Conservation (phyloP, 139 green algal genomes). For the Chlorella sp. region DNA sequence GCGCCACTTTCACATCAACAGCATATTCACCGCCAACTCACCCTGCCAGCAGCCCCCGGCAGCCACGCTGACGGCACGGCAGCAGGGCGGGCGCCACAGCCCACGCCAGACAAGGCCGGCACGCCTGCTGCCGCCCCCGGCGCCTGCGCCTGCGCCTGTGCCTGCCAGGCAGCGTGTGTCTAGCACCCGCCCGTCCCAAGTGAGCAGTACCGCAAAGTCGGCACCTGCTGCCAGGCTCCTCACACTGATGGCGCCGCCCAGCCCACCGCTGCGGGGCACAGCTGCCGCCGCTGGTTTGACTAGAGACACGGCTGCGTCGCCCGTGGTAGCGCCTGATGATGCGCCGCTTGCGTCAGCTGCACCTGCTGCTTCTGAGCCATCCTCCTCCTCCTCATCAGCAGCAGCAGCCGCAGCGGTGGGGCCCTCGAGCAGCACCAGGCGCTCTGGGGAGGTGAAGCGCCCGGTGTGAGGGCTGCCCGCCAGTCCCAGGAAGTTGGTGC, state of each 20-base stretch:
- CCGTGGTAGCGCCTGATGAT: background rate
- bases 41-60: constrained; percentile 34
- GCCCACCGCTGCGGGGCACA: background rate
- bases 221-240: background rate
- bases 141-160: background rate
- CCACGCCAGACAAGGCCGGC: background rate
- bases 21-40: background rate
- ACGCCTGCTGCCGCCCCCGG: constrained; percentile 2
- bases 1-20: background rate
- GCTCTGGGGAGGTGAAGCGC: constrained; percentile 21
- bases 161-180: constrained; percentile 17
- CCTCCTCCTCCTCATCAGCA: background rate
- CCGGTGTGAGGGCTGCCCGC: background rate
- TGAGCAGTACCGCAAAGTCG: constrained; percentile 16
- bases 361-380: background rate
- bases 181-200: constrained; percentile 21
- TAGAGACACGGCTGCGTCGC: too few relatives aligned
- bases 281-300: background rate
- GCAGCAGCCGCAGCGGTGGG: background rate
- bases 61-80: constrained; percentile 1
- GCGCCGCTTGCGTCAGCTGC: background rate
- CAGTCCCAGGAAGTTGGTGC: background rate
- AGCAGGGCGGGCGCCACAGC: background rate
- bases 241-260: background rate
- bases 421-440: background rate